phyloP scores from a whole-genome alignment of 495 filamentous ascomycete species.

The Jackrogersella multiformis region DNA sequence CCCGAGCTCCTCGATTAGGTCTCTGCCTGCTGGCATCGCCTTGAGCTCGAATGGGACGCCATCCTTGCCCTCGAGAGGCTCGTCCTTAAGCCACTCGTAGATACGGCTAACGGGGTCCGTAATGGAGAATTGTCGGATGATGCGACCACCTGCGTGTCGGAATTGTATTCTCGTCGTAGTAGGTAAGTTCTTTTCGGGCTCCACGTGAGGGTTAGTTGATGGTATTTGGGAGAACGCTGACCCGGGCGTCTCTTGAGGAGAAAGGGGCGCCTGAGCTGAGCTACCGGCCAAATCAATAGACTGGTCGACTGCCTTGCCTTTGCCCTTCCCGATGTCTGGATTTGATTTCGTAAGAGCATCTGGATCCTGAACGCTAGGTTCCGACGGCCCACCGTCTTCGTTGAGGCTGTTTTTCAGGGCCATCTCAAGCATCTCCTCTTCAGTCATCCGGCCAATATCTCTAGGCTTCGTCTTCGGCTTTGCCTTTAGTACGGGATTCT shows the following conservation, averaged over 20 bases:
- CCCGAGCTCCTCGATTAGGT: conserved; percentile 78
- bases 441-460: conserved; percentile 87
- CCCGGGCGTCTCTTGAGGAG: conserved; percentile 30
- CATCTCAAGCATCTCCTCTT: conserved; percentile 95
- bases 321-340: conserved; percentile 69
- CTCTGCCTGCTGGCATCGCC: conserved; percentile 71
- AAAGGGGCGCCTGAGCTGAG: conserved; percentile 3
- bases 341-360: conserved; percentile 78
- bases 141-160: conserved; percentile 77
- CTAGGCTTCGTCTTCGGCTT: conserved; percentile 76
- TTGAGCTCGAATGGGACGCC: conserved; percentile 86
- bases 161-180: conserved; percentile 91
- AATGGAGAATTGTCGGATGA: conserved; percentile 83
- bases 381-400: conserved; percentile 44
- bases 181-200: conserved; percentile 73
- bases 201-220: conserved; percentile 73
- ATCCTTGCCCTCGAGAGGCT: conserved; percentile 76
- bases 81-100: conserved; percentile 96
- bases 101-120: conserved; percentile 82
- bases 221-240: conserved; percentile 74
- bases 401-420: conserved; percentile 87
- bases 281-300: conserved; percentile 27
- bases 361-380: conserved; percentile 69
- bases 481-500: conserved; percentile 87
- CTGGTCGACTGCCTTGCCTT: conserved; percentile 63